Evolutionary conservation across 2,329 filamentous ascomycete species (phyloP).

Genomic region (Talaromyces marneffei): DNA sequence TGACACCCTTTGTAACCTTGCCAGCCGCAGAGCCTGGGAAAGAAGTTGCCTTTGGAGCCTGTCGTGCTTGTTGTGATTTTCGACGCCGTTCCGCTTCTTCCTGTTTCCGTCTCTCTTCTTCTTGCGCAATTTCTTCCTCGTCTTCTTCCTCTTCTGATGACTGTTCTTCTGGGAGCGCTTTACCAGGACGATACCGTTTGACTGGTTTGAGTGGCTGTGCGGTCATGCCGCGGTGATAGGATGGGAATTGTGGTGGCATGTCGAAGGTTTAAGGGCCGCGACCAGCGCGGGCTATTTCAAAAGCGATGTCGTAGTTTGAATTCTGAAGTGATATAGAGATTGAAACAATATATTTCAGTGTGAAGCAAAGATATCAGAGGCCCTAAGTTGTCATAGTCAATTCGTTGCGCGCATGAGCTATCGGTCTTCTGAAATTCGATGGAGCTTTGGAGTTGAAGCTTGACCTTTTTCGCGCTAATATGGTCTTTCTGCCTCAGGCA

Average conservation of each 20-base stretch:
- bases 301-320: not conserved
- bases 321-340: not conserved
- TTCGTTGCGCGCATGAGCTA: not conserved
- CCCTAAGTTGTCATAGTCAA: not conserved
- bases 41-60: constrained; percentile 39
- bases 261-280: constrained; percentile 9
- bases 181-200: constrained; percentile 77
- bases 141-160: constrained; percentile 45
- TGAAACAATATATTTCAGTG: not conserved
- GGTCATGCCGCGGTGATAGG: constrained; percentile 65
- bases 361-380: not conserved
- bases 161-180: constrained; percentile 51
- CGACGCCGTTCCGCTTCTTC: constrained; percentile 36
- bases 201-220: constrained; percentile 74
- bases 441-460: not conserved
- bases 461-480: constrained; percentile 4
- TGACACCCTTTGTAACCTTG: constrained; percentile 29
- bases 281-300: constrained; percentile 1
- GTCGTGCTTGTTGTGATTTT: constrained; percentile 44
- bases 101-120: constrained; percentile 32
- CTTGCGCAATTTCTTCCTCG: constrained; percentile 55
- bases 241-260: constrained; percentile 40
- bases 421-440: not conserved
- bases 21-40: constrained; percentile 29
- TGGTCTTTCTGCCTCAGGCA: not conserved